A percentile compares a stretch with the other conserved stretches of the same genome.
Conservation (phyloP, 225 moss, liverwort and hornwort genomes). For the Thuidium tamariscinum region DNA sequence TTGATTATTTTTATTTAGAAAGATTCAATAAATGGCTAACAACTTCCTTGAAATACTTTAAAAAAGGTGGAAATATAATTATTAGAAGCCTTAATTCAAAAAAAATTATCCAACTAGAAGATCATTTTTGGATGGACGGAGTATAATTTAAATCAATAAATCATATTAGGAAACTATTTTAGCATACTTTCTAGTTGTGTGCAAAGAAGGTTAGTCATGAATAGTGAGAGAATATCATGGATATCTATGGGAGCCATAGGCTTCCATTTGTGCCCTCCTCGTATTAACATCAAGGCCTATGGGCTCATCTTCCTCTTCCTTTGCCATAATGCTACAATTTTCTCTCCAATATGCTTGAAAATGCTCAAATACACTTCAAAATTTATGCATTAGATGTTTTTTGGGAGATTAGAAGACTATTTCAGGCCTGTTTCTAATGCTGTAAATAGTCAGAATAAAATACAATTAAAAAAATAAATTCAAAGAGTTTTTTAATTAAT, state of each 20-base stretch:
- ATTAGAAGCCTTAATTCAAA: neutral
- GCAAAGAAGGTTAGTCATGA: constrained; percentile 78
- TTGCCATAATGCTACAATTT: neutral
- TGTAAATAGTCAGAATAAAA: too few relatives aligned
- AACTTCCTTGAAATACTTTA: neutral
- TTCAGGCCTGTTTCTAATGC: too few relatives aligned
- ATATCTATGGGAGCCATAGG: constrained; percentile 65
- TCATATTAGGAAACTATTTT: neutral
- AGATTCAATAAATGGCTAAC: neutral
- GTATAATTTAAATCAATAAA: neutral
- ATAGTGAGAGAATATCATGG: constrained; percentile 62
- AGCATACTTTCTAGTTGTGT: constrained; percentile 42
- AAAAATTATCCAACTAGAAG: neutral
- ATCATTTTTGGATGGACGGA: accelerated
- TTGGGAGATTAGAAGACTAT: too few relatives aligned
- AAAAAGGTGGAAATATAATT: neutral
- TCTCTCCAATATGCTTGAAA: neutral
- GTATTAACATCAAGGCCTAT: constrained; percentile 38
- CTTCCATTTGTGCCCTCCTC: constrained; percentile 55
- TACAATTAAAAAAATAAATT: too few relatives aligned
- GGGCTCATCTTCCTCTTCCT: neutral
- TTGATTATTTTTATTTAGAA: neutral
- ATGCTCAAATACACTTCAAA: neutral
- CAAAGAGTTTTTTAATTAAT: too few relatives aligned
- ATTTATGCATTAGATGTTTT: too few relatives aligned